Evolutionary conservation across 179 eudicot genomes (phyloP), one percentile per base, ranked within the genome.

Genomic region (Spergularia azorica): DNA sequence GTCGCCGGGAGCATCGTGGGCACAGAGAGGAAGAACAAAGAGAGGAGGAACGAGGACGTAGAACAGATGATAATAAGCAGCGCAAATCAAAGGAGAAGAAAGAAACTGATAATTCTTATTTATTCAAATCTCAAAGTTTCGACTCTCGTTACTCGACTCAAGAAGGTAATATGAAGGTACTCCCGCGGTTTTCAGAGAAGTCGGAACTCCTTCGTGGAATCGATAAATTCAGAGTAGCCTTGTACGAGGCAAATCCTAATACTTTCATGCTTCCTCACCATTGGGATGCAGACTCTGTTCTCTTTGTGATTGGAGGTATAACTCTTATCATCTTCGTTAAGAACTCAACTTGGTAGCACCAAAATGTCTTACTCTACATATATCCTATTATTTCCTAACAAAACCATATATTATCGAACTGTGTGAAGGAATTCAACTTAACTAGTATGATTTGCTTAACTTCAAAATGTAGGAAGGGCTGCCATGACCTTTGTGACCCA

Each of bases 241-340:
- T 68, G 72, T 77, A 60, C 17, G 81, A 81, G 76, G 81, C 84
- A 6, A 81, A 81, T 73, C 84, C 81, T 16, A 61, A 74, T 41
- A 73, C 72, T 54, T 81, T 81, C 79, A 77, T 81, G 78, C 78
- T 81, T 60, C 84, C 84, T 17, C 81, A 73, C n/a, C 84, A 81
- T 48, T 68, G 81, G 75, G 84, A 77, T 74, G 84, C 84, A 6
- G 81, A 81, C 57, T 73, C 84, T 3, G 63, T 81, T 77, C 67
- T 81, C 59, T 81, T 77, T 65, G 46, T 81, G 56, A 63, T 69
- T 0, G 11, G 59, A 74, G 84, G 84, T 81, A 73, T 13, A 17
- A 57, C 13, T 0, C 13, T 0, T 0, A 15, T 58, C 15, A 3
- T 65, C 10, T n/a, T 32, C 11, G 5, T 14, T 6, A 57, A 55